phyloP scores from a whole-genome alignment of 352 stramenopile genomes.

The Phytophthora sp. region DNA sequence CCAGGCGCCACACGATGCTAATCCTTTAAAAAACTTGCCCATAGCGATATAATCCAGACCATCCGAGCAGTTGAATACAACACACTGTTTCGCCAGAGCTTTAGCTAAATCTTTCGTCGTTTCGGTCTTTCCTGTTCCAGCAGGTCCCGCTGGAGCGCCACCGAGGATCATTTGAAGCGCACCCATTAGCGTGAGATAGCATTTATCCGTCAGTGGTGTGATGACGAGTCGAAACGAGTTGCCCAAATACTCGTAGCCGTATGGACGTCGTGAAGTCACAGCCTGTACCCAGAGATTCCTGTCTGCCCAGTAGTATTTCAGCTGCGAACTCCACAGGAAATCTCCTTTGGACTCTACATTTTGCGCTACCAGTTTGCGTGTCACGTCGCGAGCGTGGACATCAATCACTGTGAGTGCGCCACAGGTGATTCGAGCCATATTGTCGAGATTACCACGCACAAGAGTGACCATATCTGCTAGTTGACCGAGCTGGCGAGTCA shows the following conservation, averaged over 20 bases:
- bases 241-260: conserved; percentile 97
- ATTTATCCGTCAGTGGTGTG: conserved; percentile 96
- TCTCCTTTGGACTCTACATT: conserved; percentile 90
- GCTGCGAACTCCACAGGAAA: conserved; percentile 87
- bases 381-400: conserved; percentile 96
- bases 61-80: conserved; percentile 95
- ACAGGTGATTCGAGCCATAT: conserved; percentile 87
- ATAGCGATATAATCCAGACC: conserved; percentile 95
- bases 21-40: conserved; percentile 95
- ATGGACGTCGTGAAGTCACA: conserved; percentile 89
- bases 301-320: conserved; percentile 95
- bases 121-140: conserved; percentile 95
- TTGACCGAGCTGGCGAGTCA: conserved; percentile 85
- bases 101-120: conserved; percentile 96
- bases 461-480: conserved; percentile 94
- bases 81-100: conserved; percentile 94
- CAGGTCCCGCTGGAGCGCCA: conserved; percentile 92
- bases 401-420: conserved; percentile 95
- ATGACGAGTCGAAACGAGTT: conserved; percentile 97
- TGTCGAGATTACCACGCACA: conserved; percentile 90
- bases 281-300: conserved; percentile 89
- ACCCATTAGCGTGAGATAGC: conserved; percentile 96
- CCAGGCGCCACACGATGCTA: conserved; percentile 94
- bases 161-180: conserved; percentile 96
- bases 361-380: conserved; percentile 90